These are phyloP conservation scores for Trichoderma afroharzianum DNA, from an alignment of 2,329 filamentous ascomycete species.

Conservation along the genomic window DNA sequence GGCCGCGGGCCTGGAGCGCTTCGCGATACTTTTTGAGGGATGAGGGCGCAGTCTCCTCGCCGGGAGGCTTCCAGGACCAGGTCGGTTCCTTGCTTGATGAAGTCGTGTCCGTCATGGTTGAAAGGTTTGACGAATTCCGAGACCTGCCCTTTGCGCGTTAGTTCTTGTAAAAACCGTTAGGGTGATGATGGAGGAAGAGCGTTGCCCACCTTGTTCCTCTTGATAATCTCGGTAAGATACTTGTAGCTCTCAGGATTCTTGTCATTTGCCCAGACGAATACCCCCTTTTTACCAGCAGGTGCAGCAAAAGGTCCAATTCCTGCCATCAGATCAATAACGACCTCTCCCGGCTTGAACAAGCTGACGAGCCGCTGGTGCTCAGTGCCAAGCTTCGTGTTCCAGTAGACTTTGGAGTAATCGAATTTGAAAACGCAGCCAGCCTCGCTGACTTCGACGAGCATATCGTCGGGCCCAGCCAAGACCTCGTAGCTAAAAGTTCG, in stretches of 20 bases:
- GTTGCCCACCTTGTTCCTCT: constrained; percentile 68
- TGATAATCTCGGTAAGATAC: constrained; percentile 66
- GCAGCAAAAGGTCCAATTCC: constrained; percentile 94
- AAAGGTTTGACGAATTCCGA: constrained; percentile 69
- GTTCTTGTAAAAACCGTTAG: not conserved
- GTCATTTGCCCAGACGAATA: constrained; percentile 96
- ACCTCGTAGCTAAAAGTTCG: constrained; percentile 93
- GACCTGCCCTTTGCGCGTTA: constrained; percentile 42
- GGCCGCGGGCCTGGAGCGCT: constrained; percentile 37
- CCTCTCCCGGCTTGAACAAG: constrained; percentile 77
- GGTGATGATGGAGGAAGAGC: not conserved
- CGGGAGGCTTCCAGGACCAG: constrained; percentile 50
- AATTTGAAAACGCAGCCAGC: constrained; percentile 84
- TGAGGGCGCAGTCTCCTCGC: constrained; percentile 51
- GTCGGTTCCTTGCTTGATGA: constrained; percentile 70
- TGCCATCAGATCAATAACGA: constrained; percentile 94
- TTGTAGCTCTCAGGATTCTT: constrained; percentile 86
- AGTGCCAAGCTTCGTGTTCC: constrained; percentile 87
- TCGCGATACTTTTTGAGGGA: constrained; percentile 41
- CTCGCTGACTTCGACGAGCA: constrained; percentile 80
- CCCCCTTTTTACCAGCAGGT: constrained; percentile 81
- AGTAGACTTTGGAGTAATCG: constrained; percentile 96
- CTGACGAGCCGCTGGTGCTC: constrained; percentile 80
- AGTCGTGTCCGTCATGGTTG: constrained; percentile 76
- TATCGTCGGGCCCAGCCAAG: constrained; percentile 73